Percentiles rank a stretch among this genome's conserved stretches.
Conservation (phyloP, 1,139 yeast species). For the Hyphopichia burtonii region DNA sequence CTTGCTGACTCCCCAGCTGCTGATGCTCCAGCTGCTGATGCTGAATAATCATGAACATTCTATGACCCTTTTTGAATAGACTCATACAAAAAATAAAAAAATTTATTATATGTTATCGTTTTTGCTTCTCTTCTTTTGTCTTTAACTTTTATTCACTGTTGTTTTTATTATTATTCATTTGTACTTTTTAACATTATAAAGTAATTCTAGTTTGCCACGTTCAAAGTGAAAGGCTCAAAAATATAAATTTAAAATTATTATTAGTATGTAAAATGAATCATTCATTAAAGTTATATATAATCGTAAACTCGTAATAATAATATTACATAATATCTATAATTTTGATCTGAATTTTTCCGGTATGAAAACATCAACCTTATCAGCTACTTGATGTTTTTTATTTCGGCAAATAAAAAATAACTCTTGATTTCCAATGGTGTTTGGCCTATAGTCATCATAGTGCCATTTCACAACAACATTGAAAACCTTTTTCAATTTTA, state of each 20-base stretch:
- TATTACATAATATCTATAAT: not conserved
- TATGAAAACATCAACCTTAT: conserved; percentile 46
- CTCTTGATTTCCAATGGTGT: not conserved
- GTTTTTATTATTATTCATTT: not conserved
- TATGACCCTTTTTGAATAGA: not conserved
- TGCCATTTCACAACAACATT: conserved; percentile 40
- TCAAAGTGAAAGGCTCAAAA: too few relatives aligned
- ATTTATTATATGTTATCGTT: too few relatives aligned
- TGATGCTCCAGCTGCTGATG: not conserved
- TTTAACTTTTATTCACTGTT: not conserved
- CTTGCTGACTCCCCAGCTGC: conserved; percentile 9
- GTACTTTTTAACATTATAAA: not conserved
- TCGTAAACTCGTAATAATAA: not conserved
- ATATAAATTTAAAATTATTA: too few relatives aligned
- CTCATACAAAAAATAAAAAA: not conserved
- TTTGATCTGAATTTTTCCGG: not conserved
- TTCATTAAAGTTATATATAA: too few relatives aligned
- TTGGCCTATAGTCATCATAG: not conserved
- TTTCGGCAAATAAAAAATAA: conserved; percentile 66
- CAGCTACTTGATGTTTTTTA: conserved; percentile 41
- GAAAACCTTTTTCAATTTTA: conserved; percentile 60
- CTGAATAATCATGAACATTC: not conserved
- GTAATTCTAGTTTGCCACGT: too few relatives aligned
- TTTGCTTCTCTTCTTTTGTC: not conserved
- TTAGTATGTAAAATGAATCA: not conserved